Evolutionary conservation across 768 basidiomycete genomes (phyloP).

Genomic region (Mycena indigotica): DNA sequence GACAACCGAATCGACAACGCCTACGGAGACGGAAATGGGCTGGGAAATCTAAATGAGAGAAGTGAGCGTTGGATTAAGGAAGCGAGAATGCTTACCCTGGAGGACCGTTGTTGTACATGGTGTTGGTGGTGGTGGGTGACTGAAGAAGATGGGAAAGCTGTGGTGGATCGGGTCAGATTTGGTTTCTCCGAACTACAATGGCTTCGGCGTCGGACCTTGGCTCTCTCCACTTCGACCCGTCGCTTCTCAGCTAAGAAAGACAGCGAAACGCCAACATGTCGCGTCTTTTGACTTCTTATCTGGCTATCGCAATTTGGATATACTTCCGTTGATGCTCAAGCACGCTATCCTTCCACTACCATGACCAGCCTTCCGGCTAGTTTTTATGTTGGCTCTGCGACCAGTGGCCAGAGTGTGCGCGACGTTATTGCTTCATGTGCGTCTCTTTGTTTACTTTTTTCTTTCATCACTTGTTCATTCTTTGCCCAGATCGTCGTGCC

Average conservation of each 20-base stretch:
- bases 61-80: background rate
- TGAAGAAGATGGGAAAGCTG: no score
- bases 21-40: background rate
- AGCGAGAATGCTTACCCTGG: background rate
- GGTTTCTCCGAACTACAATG: no score
- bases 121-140: no score
- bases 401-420: conserved; percentile 50
- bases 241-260: background rate
- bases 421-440: conserved; percentile 66
- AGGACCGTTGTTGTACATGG: background rate
- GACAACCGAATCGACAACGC: background rate
- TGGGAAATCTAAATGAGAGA: background rate
- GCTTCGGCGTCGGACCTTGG: background rate
- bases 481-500: conserved; percentile 64
- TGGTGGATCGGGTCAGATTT: no score
- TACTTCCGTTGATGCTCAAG: background rate
- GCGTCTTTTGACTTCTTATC: background rate
- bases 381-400: conserved; percentile 49
- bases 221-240: background rate
- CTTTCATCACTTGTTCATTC: conserved; percentile 3
- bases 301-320: background rate
- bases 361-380: conserved; percentile 54
- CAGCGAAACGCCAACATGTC: no score
- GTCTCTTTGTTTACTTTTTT: conserved; percentile 22
- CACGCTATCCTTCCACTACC: background rate